A percentile compares a stretch with the other conserved stretches of the same genome.
These are phyloP conservation scores for Aegilops umbellulata DNA, from an alignment of 176 grass and related monocot genomes.

Conservation along the genomic window DNA sequence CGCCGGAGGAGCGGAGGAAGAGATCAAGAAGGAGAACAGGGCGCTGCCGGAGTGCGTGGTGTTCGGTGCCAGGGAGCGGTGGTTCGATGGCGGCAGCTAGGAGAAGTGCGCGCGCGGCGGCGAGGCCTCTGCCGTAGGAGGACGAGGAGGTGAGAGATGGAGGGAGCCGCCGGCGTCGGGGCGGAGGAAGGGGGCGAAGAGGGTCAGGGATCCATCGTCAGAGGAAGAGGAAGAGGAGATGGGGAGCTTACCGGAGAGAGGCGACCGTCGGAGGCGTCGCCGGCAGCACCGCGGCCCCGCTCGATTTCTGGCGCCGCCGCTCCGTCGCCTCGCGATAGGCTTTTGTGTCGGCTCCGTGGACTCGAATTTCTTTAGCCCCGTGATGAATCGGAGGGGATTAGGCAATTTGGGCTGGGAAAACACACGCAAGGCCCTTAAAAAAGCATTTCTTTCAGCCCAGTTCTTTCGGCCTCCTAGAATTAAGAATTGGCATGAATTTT, in stretches of 20 bases:
- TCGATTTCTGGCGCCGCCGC: neutral
- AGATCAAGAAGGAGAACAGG: neutral
- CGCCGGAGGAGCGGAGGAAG: neutral
- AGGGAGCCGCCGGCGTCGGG: neutral
- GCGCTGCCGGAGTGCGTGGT: constrained; percentile 32
- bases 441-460: no score
- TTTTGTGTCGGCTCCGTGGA: neutral
- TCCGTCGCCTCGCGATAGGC: neutral
- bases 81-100: neutral
- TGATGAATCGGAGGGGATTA: no score
- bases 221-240: neutral
- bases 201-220: neutral
- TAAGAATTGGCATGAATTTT: no score
- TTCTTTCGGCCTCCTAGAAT: no score
- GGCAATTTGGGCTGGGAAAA: no score
- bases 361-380: neutral
- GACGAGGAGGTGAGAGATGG: neutral
- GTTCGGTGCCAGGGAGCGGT: constrained; percentile 47
- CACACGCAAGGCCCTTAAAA: no score
- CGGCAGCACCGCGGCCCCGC: no score
- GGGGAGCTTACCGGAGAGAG: neutral
- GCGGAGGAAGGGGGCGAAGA: neutral
- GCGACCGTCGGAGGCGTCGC: neutral
- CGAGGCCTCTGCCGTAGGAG: neutral
- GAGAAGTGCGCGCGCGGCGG: neutral